phyloP scores from a whole-genome alignment of 1,139 yeast genomes.

The Debaryomycetaceae sp. region DNA sequence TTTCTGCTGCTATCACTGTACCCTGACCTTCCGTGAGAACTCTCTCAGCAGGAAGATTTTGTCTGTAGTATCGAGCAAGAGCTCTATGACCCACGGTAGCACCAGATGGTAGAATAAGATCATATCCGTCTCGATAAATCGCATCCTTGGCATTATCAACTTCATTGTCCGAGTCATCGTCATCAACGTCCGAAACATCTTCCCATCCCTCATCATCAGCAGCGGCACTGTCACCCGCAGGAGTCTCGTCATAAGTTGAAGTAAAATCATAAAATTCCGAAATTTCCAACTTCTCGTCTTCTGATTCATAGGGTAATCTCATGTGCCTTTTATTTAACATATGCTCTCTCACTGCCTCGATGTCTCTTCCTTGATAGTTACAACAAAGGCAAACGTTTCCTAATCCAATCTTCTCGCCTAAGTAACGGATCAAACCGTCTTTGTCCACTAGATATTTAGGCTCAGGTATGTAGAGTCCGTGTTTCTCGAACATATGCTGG shows the following conservation, averaged over 20 bases:
- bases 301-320: slow-evolving; percentile 82
- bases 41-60: slow-evolving; percentile 73
- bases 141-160: slow-evolving; percentile 28
- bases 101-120: slow-evolving; percentile 83
- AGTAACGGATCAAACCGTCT: slow-evolving; percentile 66
- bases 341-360: slow-evolving; percentile 90
- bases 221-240: slow-evolving; percentile 14
- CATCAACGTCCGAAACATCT: slow-evolving; percentile 45
- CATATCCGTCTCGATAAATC: slow-evolving; percentile 60
- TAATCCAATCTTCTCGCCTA: slow-evolving; percentile 79
- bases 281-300: slow-evolving; percentile 74
- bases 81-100: slow-evolving; percentile 87
- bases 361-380: slow-evolving; percentile 72
- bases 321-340: slow-evolving; percentile 84
- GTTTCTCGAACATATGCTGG: slow-evolving; percentile 70
- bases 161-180: slow-evolving; percentile 41
- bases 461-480: slow-evolving; percentile 89
- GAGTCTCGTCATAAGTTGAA: slow-evolving; percentile 48
- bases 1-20: slow-evolving; percentile 89
- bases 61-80: slow-evolving; percentile 76
- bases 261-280: slow-evolving; percentile 86
- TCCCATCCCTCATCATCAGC: slow-evolving; percentile 36
- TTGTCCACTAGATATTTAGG: slow-evolving; percentile 62
- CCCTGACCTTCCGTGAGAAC: slow-evolving; percentile 85
- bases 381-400: slow-evolving; percentile 88